phyloP scores from a whole-genome alignment of 2,329 filamentous ascomycete species.

The Colletotrichum eremochloae region DNA sequence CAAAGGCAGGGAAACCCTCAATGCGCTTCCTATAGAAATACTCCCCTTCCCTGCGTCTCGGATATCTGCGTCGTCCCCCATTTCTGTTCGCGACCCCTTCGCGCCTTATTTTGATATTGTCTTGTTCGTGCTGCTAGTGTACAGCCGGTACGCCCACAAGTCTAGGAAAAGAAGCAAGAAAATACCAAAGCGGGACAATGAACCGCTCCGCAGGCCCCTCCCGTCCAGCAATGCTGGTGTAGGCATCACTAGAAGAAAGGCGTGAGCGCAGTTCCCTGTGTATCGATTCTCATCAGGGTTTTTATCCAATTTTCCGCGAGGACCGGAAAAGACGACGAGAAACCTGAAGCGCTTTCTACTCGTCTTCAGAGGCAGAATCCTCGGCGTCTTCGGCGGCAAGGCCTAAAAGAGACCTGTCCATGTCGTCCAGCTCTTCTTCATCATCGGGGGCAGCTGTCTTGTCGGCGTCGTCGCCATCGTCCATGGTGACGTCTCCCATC shows the following conservation, averaged over 20 bases:
- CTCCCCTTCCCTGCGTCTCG: neutral
- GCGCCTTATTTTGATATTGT: slow-evolving; percentile 18
- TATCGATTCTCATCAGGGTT: no score
- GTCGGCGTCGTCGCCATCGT: slow-evolving; percentile 62
- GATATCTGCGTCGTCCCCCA: neutral
- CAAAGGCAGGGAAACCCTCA: neutral
- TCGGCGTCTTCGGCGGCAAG: slow-evolving; percentile 36
- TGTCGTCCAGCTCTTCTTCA: slow-evolving; percentile 57
- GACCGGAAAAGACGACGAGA: neutral
- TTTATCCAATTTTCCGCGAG: neutral
- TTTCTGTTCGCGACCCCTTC: slow-evolving; percentile 7
- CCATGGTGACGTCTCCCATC: slow-evolving; percentile 57
- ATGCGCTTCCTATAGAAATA: slow-evolving; percentile 3
- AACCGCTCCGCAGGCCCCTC: neutral
- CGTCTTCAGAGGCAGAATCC: slow-evolving; percentile 31
- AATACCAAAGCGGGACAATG: neutral
- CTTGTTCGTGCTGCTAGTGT: slow-evolving; percentile 30
- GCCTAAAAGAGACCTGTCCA: slow-evolving; percentile 41
- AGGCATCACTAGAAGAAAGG: neutral
- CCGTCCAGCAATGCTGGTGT: neutral
- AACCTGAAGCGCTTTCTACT: slow-evolving; percentile 2
- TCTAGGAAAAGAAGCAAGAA: slow-evolving; percentile 18
- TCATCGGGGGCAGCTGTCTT: slow-evolving; percentile 47
- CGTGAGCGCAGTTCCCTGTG: neutral
- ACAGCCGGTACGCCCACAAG: slow-evolving; percentile 35